Evolutionary conservation across 768 basidiomycete species (phyloP).

Genomic region (Pisolithus albus): DNA sequence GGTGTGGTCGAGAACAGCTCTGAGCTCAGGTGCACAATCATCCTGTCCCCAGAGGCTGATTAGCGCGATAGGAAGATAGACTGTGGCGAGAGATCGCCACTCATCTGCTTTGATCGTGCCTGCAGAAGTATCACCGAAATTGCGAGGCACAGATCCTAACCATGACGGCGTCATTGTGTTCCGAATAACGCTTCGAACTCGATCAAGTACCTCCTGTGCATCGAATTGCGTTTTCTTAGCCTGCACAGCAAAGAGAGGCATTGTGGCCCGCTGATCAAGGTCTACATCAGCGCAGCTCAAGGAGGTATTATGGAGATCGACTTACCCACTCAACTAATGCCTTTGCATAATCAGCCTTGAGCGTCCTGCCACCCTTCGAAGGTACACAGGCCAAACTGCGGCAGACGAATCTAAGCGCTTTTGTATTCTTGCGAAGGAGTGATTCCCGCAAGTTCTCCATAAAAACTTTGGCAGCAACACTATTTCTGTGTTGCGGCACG

Average conservation of each 20-base stretch:
- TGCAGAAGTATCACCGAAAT: constrained; percentile 11
- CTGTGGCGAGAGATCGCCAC: constrained; percentile 9
- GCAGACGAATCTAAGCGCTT: background rate
- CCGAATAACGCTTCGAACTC: constrained; percentile 2
- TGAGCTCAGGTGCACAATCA: background rate
- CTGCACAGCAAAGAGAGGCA: background rate
- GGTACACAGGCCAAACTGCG: background rate
- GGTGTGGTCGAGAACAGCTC: constrained; percentile 17
- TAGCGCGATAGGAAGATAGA: constrained; percentile 15
- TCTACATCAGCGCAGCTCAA: too few relatives aligned
- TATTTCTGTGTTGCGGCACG: too few relatives aligned
- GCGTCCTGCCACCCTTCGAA: background rate
- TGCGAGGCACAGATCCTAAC: constrained; percentile 8
- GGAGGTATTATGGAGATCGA: background rate
- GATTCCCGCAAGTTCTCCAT: too few relatives aligned
- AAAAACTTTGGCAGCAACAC: too few relatives aligned
- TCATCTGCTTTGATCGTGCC: constrained; percentile 17
- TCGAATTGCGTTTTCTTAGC: background rate
- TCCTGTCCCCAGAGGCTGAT: constrained; percentile 14
- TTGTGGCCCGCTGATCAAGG: background rate
- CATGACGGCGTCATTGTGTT: constrained; percentile 10
- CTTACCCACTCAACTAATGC: background rate
- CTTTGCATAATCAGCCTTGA: background rate
- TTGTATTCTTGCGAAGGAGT: too few relatives aligned
- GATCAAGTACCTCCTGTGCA: background rate